Conservation (phyloP, 1,284 basidiomycete genomes). For the Cryptococcus wingfieldii region DNA sequence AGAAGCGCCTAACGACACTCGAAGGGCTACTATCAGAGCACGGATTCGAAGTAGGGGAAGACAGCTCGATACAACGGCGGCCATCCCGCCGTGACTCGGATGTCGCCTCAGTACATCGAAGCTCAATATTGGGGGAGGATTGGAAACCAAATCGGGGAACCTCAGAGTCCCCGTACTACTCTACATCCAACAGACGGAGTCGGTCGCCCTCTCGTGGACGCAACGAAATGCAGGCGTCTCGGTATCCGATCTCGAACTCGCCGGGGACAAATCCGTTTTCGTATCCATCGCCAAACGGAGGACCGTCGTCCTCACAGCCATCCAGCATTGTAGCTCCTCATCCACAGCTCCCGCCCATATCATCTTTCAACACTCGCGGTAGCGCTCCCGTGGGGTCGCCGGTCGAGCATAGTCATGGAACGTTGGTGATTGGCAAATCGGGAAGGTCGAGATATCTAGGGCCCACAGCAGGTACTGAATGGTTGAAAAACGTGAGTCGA, state of each 20-base stretch:
- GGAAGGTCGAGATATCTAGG: conserved; percentile 37
- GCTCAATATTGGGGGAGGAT: too few species aligned
- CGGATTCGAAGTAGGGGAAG: conserved; percentile 12
- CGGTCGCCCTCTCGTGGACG: neutral
- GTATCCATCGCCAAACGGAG: neutral
- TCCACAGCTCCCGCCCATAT: neutral
- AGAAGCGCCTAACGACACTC: conserved; percentile 20
- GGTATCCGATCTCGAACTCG: neutral
- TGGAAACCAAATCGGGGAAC: neutral
- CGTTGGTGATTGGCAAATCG: conserved; percentile 28
- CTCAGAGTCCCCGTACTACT: neutral
- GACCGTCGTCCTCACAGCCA: neutral
- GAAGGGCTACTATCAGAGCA: conserved; percentile 19
- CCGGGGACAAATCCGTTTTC: neutral
- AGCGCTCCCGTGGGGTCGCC: conserved; percentile 1
- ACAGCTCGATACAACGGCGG: neutral
- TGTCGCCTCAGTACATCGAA: too few species aligned
- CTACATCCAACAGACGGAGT: neutral
- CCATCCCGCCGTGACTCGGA: neutral
- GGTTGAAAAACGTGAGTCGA: conserved; percentile 28
- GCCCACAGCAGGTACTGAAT: conserved; percentile 36
- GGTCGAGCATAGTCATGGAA: conserved; percentile 32
- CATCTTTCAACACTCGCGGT: neutral
- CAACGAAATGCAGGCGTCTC: neutral
- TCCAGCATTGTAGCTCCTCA: neutral